These are phyloP conservation scores for Rhodotorula paludigena DNA, from an alignment of 768 basidiomycete genomes.

Conservation along the genomic window DNA sequence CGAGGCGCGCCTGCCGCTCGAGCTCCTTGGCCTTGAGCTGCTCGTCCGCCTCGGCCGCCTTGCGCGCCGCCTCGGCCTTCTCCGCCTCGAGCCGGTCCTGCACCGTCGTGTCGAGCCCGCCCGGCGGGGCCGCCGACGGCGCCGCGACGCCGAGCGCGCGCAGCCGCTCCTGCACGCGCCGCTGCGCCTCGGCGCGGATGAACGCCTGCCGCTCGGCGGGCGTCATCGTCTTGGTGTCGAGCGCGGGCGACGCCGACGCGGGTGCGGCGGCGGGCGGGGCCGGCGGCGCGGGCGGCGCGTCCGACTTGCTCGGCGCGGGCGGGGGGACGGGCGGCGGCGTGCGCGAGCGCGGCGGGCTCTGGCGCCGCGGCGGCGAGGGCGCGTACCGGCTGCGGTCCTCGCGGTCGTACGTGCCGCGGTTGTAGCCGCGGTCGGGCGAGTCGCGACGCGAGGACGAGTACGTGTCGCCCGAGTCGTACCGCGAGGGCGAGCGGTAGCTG, in stretches of 20 bases:
- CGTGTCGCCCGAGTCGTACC: slow-evolving; percentile 31
- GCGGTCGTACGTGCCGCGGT: slow-evolving; percentile 35
- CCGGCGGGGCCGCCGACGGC: slow-evolving; percentile 50
- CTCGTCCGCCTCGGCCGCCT: slow-evolving; percentile 66
- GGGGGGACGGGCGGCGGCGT: slow-evolving; percentile 38
- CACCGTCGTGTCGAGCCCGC: slow-evolving; percentile 65
- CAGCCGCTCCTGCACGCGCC: slow-evolving; percentile 77
- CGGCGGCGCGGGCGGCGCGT: slow-evolving; percentile 51
- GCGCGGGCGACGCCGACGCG: slow-evolving; percentile 41
- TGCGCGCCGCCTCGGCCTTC: slow-evolving; percentile 85
- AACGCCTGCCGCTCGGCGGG: slow-evolving; percentile 74
- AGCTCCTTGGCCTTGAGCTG: slow-evolving; percentile 75
- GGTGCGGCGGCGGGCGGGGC: slow-evolving; percentile 52
- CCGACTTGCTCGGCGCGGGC: slow-evolving; percentile 23
- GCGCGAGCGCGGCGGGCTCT: slow-evolving; percentile 36
- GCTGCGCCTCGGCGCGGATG: slow-evolving; percentile 71
- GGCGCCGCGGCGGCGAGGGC: slow-evolving; percentile 53
- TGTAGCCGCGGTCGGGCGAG: slow-evolving; percentile 33
- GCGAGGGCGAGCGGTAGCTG: slow-evolving; percentile 43
- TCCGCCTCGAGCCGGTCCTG: slow-evolving; percentile 80
- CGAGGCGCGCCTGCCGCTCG: slow-evolving; percentile 65
- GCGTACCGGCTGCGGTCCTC: slow-evolving; percentile 48
- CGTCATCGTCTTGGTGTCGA: slow-evolving; percentile 71
- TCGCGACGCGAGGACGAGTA: slow-evolving; percentile 7
- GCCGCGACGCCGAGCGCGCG: slow-evolving; percentile 70